Base-by-base conservation (phyloP, 2,329 filamentous ascomycete species). In the Meredithiella fracta region DNA sequence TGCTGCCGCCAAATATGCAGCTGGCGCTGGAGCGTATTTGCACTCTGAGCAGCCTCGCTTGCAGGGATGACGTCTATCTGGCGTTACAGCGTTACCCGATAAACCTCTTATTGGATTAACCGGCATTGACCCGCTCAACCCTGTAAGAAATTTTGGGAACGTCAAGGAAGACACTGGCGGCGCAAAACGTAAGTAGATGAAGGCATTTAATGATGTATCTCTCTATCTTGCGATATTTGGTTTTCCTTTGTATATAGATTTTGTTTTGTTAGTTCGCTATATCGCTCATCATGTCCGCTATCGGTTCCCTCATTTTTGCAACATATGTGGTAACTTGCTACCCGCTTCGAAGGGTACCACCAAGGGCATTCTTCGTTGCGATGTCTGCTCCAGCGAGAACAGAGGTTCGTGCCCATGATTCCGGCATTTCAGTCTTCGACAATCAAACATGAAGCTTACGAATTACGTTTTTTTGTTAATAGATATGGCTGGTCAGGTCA, bases 291-390 rank as follows among this genome's bases (percentile, higher is more conserved):
- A 96, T 96, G 91, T 82, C 90, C 61, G 82, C 86, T 17, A 89
- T 96, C 62, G 91, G 89, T 56, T 91, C 89, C 54, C 75, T 97
- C 42, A 83, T 95, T 37, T 97, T 69, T 97, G 91, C 73, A 86
- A 78, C 55, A 86, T 90, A 67, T 97, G 91, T 68, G 91, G 91
- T 60, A 94, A 94, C 67, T 76, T 96, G 2, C 74, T 97, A 42
- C 88, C 92, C 54, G 78, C 83, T 54, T 88, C 86, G 50, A 84
- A 83, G 60, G 87, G 86, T 59, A 83, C 82, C 58, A 76, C 80
- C 62, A 85, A 88, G 65, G 84, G 85, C 57, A 77, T 85, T 57
- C 72, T 97, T 58, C 75, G 77, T 61, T 98, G 91, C 74, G 85
- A 87, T 64, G 83, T 90, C 67, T 97, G 91, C 68, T 87, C 86